Percentiles rank a stretch among this genome's conserved stretches.
phyloP scores from a whole-genome alignment of 371 early-diverging fungal species.

The Mortierella sp. region DNA sequence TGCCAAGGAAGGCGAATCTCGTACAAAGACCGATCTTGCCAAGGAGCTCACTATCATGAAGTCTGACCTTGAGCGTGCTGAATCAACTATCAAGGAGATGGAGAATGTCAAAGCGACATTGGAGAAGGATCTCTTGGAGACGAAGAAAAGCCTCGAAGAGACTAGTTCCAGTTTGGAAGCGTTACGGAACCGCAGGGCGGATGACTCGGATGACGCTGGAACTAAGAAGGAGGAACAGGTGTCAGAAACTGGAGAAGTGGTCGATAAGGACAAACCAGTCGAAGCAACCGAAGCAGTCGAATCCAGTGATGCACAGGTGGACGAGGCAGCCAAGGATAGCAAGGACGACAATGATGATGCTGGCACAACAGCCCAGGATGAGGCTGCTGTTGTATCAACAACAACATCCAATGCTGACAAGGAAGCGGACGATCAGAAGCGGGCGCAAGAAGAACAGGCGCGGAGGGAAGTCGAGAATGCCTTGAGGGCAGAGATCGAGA shows the following conservation, averaged over 20 bases:
- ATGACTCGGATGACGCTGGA: neutral
- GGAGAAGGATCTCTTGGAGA: slow-evolving; percentile 28
- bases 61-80: slow-evolving; percentile 15
- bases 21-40: slow-evolving; percentile 23
- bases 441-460: slow-evolving; percentile 3
- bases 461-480: slow-evolving; percentile 25
- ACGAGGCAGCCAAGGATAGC: neutral
- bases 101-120: slow-evolving; percentile 15
- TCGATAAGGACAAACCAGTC: too few relatives aligned
- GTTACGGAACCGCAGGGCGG: slow-evolving; percentile 3
- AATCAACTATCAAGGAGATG: slow-evolving; percentile 19
- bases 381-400: neutral
- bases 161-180: slow-evolving; percentile 2
- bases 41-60: slow-evolving; percentile 22
- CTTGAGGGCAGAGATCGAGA: slow-evolving; percentile 20
- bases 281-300: slow-evolving; percentile 25
- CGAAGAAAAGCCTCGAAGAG: slow-evolving; percentile 12
- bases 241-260: slow-evolving; percentile 9
- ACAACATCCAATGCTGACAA: neutral
- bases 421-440: slow-evolving; percentile 12
- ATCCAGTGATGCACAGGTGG: neutral
- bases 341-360: neutral
- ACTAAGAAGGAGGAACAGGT: slow-evolving; percentile 2
- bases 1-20: slow-evolving; percentile 45
- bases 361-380: neutral